Conservation (phyloP, 257 asterid species). For the Rhazya stricta region DNA sequence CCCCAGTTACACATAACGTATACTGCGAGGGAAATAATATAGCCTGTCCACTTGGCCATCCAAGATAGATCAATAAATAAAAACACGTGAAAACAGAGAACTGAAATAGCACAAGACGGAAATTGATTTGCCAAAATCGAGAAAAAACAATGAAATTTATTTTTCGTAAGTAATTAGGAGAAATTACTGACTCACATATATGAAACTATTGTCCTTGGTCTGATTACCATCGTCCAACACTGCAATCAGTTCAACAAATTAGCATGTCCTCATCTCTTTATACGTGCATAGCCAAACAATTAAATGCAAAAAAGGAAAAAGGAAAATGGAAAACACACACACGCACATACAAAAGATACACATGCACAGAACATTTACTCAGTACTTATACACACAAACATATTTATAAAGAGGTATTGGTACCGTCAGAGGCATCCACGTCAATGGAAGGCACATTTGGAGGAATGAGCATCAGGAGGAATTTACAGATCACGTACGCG, state of each 20-base stretch:
- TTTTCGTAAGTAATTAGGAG: background rate
- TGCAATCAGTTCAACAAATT: constrained; percentile 33
- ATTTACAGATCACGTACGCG: constrained; percentile 76
- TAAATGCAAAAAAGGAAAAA: background rate
- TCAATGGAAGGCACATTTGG: constrained; percentile 86
- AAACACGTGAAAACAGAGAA: background rate
- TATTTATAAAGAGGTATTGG: background rate
- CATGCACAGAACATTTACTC: background rate
- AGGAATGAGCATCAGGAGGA: constrained; percentile 84
- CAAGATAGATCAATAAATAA: background rate
- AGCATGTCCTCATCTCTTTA: constrained; percentile 2
- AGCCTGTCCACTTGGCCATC: background rate
- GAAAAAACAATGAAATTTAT: background rate
- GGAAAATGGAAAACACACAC: background rate
- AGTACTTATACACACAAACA: background rate
- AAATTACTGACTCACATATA: constrained; percentile 55
- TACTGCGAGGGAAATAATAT: background rate
- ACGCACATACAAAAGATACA: background rate
- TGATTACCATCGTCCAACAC: constrained; percentile 87
- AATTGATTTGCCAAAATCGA: background rate
- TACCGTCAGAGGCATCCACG: constrained; percentile 93
- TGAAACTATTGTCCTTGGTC: constrained; percentile 85
- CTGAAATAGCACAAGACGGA: background rate
- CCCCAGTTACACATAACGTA: background rate
- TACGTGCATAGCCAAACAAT: background rate